These are phyloP conservation scores for Scheffersomyces illinoinensis DNA, from an alignment of 1,139 yeast species.

Conservation along the genomic window DNA sequence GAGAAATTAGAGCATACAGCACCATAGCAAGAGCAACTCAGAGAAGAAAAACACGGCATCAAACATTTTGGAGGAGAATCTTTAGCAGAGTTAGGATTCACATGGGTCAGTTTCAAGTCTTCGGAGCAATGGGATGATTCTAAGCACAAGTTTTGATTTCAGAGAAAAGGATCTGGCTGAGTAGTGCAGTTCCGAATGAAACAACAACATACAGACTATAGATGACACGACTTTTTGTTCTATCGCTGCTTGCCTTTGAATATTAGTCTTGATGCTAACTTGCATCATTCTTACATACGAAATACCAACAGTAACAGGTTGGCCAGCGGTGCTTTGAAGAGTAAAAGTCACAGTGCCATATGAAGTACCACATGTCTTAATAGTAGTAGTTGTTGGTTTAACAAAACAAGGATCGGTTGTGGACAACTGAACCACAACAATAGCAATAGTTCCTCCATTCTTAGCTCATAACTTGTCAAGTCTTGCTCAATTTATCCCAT, in stretches of 20 bases:
- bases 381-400: too few relatives aligned
- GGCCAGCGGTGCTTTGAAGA: too few relatives aligned
- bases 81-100: neutral
- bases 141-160: neutral
- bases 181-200: neutral
- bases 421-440: too few relatives aligned
- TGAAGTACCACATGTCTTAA: too few relatives aligned
- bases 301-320: too few relatives aligned
- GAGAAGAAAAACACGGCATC: neutral
- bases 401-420: too few relatives aligned
- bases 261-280: neutral
- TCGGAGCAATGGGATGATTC: neutral
- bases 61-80: neutral
- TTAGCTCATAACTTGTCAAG: too few relatives aligned
- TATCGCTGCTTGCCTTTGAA: neutral
- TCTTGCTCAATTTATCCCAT: too few relatives aligned
- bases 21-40: neutral
- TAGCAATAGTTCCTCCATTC: too few relatives aligned
- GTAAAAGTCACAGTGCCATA: too few relatives aligned
- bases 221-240: neutral
- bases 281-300: too few relatives aligned
- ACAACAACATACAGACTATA: neutral
- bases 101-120: neutral
- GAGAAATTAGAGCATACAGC: neutral
- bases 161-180: neutral